Percentiles rank a stretch among this genome's conserved stretches.
Conservation (phyloP, 495 filamentous ascomycete species). For the Penicillium tannophilum region DNA sequence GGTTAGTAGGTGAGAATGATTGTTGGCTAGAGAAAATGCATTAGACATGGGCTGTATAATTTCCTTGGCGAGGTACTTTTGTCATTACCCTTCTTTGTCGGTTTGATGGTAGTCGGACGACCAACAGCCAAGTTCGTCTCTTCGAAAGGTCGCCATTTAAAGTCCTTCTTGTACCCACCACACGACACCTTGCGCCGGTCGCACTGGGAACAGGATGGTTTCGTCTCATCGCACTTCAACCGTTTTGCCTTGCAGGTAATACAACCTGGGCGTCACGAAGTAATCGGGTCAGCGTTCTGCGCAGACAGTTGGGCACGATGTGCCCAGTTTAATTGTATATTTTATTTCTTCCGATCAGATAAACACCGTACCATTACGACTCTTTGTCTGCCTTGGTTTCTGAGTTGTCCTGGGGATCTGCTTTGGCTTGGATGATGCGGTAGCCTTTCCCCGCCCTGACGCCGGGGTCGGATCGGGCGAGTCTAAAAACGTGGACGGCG, state of each 20-base stretch:
- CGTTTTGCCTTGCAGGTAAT: constrained; percentile 81
- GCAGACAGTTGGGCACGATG: constrained; percentile 12
- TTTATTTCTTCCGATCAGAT: constrained; percentile 11
- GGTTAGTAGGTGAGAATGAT: constrained; percentile 7
- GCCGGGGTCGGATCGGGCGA: constrained; percentile 38
- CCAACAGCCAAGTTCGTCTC: constrained; percentile 63
- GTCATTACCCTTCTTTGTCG: constrained; percentile 51
- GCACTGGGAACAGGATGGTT: constrained; percentile 76
- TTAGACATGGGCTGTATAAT: neutral
- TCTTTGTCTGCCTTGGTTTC: constrained; percentile 81
- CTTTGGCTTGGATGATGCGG: constrained; percentile 34
- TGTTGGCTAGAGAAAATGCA: neutral
- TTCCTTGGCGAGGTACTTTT: neutral
- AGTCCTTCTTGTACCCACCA: constrained; percentile 81
- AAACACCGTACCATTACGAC: constrained; percentile 72
- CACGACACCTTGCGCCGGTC: constrained; percentile 68
- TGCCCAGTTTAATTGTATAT: constrained; percentile 6
- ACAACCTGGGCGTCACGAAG: constrained; percentile 58
- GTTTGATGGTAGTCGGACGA: constrained; percentile 23
- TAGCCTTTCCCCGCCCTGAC: constrained; percentile 33
- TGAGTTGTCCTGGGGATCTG: constrained; percentile 21
- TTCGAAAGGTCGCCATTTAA: constrained; percentile 82
- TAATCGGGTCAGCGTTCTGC: constrained; percentile 39
- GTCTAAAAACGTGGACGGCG: constrained; percentile 61
- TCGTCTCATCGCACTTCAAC: constrained; percentile 80